Conservation (phyloP, 768 basidiomycete species). For the Cystofilobasidium bisporidii region DNA sequence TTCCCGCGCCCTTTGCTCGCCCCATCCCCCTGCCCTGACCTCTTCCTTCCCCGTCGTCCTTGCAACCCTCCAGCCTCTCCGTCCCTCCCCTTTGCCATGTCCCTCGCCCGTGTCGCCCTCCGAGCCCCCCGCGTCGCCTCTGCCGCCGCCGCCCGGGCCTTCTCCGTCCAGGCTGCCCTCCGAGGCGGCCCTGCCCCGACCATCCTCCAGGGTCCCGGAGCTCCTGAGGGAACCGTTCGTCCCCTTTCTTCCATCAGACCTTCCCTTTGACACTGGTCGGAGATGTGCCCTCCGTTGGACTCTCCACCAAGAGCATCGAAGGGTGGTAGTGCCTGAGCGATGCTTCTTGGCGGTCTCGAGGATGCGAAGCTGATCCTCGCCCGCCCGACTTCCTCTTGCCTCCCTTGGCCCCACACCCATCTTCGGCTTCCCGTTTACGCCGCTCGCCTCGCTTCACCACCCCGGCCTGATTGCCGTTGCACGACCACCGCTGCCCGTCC, state of each 20-base stretch:
- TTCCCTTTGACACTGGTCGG: too few relatives aligned
- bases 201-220: constrained; percentile 17
- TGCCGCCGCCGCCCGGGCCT: neutral
- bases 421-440: neutral
- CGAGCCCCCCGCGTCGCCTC: constrained; percentile 1
- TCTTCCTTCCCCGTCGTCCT: neutral
- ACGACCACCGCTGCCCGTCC: too few relatives aligned
- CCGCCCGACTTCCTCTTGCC: too few relatives aligned
- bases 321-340: too few relatives aligned
- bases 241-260: too few relatives aligned
- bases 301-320: too few relatives aligned
- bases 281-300: too few relatives aligned
- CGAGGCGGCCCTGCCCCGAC: neutral
- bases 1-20: too few relatives aligned
- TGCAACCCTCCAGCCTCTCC: neutral
- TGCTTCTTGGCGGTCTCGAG: too few relatives aligned
- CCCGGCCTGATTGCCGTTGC: too few relatives aligned
- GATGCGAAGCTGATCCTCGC: too few relatives aligned
- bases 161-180: constrained; percentile 5
- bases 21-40: neutral
- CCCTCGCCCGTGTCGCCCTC: neutral
- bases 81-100: constrained; percentile 1
- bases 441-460: neutral
- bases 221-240: constrained; percentile 3
- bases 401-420: neutral